Percentiles rank a stretch among this genome's conserved stretches.
These are phyloP conservation scores for Plasmopara muralis DNA, from an alignment of 352 stramenopile genomes.

Conservation along the genomic window DNA sequence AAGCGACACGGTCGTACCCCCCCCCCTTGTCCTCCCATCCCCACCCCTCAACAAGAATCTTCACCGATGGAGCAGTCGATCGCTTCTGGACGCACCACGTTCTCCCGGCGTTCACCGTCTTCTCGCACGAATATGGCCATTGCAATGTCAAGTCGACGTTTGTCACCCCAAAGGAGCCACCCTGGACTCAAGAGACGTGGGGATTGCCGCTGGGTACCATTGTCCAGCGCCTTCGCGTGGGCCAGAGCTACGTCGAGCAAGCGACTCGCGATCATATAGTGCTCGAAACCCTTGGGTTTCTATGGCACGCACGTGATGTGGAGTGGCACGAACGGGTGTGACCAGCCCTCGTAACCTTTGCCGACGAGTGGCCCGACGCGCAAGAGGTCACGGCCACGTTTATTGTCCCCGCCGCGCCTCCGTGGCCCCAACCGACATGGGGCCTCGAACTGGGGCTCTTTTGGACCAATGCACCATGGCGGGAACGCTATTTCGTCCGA, in stretches of 20 bases:
- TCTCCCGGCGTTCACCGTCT: slow-evolving; percentile 15
- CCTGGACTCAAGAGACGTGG: slow-evolving; percentile 16
- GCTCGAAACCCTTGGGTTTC: slow-evolving; percentile 15
- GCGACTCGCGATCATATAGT: slow-evolving; percentile 5
- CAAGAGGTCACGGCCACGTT: slow-evolving; percentile 15
- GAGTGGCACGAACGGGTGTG: slow-evolving; percentile 28
- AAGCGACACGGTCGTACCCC: no score
- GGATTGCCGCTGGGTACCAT: slow-evolving; percentile 21
- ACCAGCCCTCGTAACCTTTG: slow-evolving; percentile 23
- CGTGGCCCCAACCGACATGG: slow-evolving; percentile 26
- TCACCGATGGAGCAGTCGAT: slow-evolving; percentile 14
- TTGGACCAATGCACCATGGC: slow-evolving; percentile 12
- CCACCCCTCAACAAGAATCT: slow-evolving; percentile 12
- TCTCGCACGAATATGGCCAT: slow-evolving; percentile 17
- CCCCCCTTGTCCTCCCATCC: no score
- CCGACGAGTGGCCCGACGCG: slow-evolving; percentile 15
- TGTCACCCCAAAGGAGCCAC: slow-evolving; percentile 12
- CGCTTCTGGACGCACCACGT: slow-evolving; percentile 19
- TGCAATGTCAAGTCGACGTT: slow-evolving; percentile 19
- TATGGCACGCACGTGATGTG: slow-evolving; percentile 16
- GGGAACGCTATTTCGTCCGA: slow-evolving; percentile 27
- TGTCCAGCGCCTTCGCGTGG: slow-evolving; percentile 18
- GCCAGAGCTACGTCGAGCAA: slow-evolving; percentile 13
- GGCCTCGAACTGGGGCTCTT: slow-evolving; percentile 18
- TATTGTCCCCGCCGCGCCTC: slow-evolving; percentile 13